These are phyloP conservation scores for Fomitiporia mediterranea DNA, from an alignment of 1,284 basidiomycete species.

Conservation along the genomic window DNA sequence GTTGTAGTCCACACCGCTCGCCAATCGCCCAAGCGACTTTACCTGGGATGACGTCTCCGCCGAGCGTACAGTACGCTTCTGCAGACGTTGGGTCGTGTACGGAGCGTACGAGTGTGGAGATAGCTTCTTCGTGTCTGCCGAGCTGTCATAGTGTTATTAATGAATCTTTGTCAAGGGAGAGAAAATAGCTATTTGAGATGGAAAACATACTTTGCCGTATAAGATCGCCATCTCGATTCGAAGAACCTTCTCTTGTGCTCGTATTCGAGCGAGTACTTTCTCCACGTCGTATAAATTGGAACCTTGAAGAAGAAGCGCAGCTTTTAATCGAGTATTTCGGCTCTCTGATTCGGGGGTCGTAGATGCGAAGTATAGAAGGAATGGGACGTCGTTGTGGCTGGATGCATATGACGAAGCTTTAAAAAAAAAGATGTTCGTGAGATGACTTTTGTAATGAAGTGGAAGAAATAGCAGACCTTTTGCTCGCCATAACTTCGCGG, in stretches of 20 bases:
- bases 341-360: slow-evolving; percentile 71
- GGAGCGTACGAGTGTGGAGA: slow-evolving; percentile 64
- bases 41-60: slow-evolving; percentile 63
- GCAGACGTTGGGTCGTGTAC: slow-evolving; percentile 73
- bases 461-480: slow-evolving; percentile 45
- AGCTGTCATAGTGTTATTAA: slow-evolving; percentile 51
- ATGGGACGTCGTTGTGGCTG: slow-evolving; percentile 34
- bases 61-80: slow-evolving; percentile 76
- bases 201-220: slow-evolving; percentile 65
- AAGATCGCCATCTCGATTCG: slow-evolving; percentile 75
- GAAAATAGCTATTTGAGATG: too few species aligned
- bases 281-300: slow-evolving; percentile 62
- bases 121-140: slow-evolving; percentile 58
- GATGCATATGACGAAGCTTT: slow-evolving; percentile 51
- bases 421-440: neutral
- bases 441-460: neutral
- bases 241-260: slow-evolving; percentile 48
- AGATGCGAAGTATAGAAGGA: slow-evolving; percentile 57
- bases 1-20: slow-evolving; percentile 47
- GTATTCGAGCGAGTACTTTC: slow-evolving; percentile 43
- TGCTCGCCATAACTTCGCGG: slow-evolving; percentile 64
- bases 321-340: slow-evolving; percentile 71
- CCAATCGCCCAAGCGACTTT: slow-evolving; percentile 53
- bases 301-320: slow-evolving; percentile 73
- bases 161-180: too few species aligned